Percentiles rank a stretch among this genome's conserved stretches.
phyloP scores from a whole-genome alignment of 345 rosid genomes.

The Dimocarpus longan region DNA sequence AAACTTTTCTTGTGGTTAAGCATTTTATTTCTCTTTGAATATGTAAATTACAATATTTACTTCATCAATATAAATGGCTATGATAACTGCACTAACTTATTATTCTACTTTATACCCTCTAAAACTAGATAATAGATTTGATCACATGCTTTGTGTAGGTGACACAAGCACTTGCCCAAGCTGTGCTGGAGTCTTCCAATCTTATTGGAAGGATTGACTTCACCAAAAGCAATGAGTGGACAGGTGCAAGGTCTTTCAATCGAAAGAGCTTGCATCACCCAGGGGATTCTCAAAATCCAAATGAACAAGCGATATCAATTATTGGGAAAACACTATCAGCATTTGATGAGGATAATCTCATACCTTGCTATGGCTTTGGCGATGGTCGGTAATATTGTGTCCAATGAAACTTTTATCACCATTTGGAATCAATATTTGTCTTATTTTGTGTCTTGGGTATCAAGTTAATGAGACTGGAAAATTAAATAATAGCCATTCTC shows the following conservation, averaged over 20 bases:
- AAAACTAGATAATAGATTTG: not conserved
- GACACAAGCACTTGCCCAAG: constrained; percentile 61
- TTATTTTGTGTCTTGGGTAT: not conserved
- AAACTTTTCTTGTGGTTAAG: not conserved
- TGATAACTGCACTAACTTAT: too few relatives aligned
- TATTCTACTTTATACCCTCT: not conserved
- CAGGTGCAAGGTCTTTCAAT: constrained; percentile 54
- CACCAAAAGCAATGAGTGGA: constrained; percentile 81
- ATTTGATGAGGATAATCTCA: constrained; percentile 54
- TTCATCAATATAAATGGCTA: too few relatives aligned
- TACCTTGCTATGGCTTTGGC: constrained; percentile 62
- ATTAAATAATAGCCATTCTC: not conserved
- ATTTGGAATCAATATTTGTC: not conserved
- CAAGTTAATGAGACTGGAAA: not conserved
- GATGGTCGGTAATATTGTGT: constrained; percentile 39
- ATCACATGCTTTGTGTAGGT: constrained; percentile 40
- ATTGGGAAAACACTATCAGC: constrained; percentile 54
- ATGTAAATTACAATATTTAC: not conserved
- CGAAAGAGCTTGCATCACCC: constrained; percentile 44
- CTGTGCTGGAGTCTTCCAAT: constrained; percentile 82
- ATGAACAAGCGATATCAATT: constrained; percentile 55
- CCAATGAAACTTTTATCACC: not conserved
- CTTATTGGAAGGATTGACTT: constrained; percentile 73
- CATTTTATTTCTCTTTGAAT: not conserved
- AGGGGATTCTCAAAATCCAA: constrained; percentile 44